phyloP scores from a whole-genome alignment of 305 asterid species.

The Withania somnifera region DNA sequence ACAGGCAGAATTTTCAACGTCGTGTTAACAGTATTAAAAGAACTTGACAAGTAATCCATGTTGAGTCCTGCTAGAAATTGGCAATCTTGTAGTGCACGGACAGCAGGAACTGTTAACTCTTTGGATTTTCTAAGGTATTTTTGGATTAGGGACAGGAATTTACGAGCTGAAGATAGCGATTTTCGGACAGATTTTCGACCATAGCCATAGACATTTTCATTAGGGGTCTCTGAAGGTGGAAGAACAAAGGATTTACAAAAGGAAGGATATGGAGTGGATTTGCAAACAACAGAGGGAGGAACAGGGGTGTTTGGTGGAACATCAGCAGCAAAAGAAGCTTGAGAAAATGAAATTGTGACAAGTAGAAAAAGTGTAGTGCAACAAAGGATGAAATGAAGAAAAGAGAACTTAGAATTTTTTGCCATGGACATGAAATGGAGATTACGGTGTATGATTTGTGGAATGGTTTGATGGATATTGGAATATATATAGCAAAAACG shows the following conservation, averaged over 20 bases:
- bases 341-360: background rate
- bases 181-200: constrained; percentile 6
- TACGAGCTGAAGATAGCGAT: constrained; percentile 8
- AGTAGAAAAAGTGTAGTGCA: background rate
- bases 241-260: constrained; percentile 18
- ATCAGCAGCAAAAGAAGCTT: background rate
- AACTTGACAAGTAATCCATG: constrained; percentile 2
- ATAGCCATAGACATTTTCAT: constrained; percentile 8
- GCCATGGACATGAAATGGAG: constrained; percentile 1
- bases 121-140: background rate
- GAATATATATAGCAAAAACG: background rate
- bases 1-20: background rate
- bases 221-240: background rate
- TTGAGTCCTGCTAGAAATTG: constrained; percentile 6
- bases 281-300: constrained; percentile 12
- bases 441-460: background rate
- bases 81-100: constrained; percentile 22
- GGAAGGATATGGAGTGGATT: constrained; percentile 11
- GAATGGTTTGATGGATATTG: background rate
- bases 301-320: background rate
- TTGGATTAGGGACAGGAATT: constrained; percentile 8
- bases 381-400: background rate
- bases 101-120: background rate
- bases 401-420: background rate
- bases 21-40: background rate